Evolutionary conservation across 768 basidiomycete genomes (phyloP).

Genomic region (Pluteus cervinus): DNA sequence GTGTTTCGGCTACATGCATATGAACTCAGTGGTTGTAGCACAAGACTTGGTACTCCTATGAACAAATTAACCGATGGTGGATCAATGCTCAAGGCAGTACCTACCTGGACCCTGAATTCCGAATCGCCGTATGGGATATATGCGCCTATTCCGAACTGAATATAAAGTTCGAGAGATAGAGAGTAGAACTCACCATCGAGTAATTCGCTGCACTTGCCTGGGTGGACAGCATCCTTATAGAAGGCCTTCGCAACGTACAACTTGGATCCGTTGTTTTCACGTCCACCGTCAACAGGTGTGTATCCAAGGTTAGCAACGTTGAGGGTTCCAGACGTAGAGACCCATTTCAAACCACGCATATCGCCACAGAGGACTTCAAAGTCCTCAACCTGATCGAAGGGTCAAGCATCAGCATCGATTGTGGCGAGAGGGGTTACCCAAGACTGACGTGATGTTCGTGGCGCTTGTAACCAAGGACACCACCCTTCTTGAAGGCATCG

Average conservation of each 20-base stretch:
- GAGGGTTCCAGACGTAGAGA: slow-evolving; percentile 38
- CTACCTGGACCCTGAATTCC: slow-evolving; percentile 48
- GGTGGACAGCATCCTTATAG: slow-evolving; percentile 44
- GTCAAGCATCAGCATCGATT: not conserved
- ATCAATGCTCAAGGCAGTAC: slow-evolving; percentile 7
- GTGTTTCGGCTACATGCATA: too few species aligned
- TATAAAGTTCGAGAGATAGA: not conserved
- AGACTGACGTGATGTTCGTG: slow-evolving; percentile 52
- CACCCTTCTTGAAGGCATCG: slow-evolving; percentile 50
- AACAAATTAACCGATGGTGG: not conserved
- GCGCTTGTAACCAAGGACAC: slow-evolving; percentile 54
- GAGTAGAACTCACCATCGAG: slow-evolving; percentile 35
- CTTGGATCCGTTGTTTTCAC: slow-evolving; percentile 52
- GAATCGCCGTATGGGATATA: slow-evolving; percentile 48
- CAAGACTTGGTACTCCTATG: slow-evolving; percentile 30
- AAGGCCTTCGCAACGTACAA: slow-evolving; percentile 59
- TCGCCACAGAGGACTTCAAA: slow-evolving; percentile 74
- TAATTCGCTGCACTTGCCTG: slow-evolving; percentile 58
- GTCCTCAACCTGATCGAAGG: slow-evolving; percentile 39
- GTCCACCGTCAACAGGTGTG: slow-evolving; percentile 62
- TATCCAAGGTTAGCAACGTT: slow-evolving; percentile 36
- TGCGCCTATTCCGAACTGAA: slow-evolving; percentile 28
- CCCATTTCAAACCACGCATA: slow-evolving; percentile 52
- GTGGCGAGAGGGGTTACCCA: not conserved
- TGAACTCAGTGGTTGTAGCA: too few species aligned